phyloP scores from a whole-genome alignment of 257 asterid genomes.

The Ophiorrhiza pumila region DNA sequence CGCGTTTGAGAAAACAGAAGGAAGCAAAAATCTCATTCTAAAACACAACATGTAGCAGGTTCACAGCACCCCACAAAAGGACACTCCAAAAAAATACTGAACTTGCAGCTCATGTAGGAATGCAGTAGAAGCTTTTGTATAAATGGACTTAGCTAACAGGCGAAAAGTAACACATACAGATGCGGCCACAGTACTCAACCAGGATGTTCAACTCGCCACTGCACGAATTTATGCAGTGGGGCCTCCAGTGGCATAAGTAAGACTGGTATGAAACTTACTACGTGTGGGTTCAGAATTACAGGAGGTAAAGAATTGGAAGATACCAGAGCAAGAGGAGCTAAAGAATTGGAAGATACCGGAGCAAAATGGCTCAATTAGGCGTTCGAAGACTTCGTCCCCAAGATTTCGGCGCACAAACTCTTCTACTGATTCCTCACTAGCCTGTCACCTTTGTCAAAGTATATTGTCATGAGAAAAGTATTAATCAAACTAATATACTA shows the following conservation, averaged over 20 bases:
- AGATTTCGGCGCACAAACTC: conserved; percentile 95
- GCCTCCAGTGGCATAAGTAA: not conserved
- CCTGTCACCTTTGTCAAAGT: conserved; percentile 69
- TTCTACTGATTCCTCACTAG: conserved; percentile 90
- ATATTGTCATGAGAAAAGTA: conserved; percentile 29
- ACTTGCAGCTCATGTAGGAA: not conserved
- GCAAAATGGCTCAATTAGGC: conserved; percentile 96
- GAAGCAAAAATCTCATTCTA: not conserved
- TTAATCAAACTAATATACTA: not conserved
- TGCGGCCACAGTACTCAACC: not conserved
- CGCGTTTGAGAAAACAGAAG: not conserved
- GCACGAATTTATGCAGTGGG: not conserved
- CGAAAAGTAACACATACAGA: not conserved
- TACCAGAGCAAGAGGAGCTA: no score
- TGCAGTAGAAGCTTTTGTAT: not conserved
- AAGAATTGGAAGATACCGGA: conserved; percentile 74
- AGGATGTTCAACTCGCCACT: not conserved
- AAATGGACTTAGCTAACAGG: not conserved
- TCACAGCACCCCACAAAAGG: not conserved
- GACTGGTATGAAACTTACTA: not conserved
- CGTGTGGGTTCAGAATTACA: not conserved
- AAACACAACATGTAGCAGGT: not conserved
- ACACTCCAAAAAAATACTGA: not conserved
- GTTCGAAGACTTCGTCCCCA: conserved; percentile 89
- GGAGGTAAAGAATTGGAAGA: not conserved